phyloP scores from a whole-genome alignment of 768 basidiomycete genomes.

The Russula olivacea region DNA sequence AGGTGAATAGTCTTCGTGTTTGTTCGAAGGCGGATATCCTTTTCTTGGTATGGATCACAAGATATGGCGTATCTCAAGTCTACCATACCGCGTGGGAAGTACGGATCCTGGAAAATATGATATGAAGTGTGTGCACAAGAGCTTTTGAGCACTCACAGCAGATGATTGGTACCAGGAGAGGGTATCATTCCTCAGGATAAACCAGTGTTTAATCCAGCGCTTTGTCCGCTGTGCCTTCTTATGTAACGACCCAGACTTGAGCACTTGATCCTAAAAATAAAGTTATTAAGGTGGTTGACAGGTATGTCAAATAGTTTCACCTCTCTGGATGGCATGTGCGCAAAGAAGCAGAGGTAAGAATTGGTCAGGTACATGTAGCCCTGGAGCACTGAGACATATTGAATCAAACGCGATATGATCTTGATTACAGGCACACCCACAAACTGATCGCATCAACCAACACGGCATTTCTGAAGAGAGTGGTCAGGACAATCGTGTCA shows the following conservation, averaged over 20 bases:
- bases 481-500: slow-evolving; percentile 5
- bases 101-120: slow-evolving; percentile 66
- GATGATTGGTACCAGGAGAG: slow-evolving; percentile 96
- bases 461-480: slow-evolving; percentile 73
- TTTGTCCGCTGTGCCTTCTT: slow-evolving; percentile 88
- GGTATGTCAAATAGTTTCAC: slow-evolving; percentile 36
- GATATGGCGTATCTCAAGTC: slow-evolving; percentile 89
- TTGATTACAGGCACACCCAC: slow-evolving; percentile 46
- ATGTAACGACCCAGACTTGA: slow-evolving; percentile 86
- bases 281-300: slow-evolving; percentile 11
- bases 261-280: slow-evolving; percentile 68
- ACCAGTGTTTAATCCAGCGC: slow-evolving; percentile 94
- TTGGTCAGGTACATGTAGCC: slow-evolving; percentile 97
- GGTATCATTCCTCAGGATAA: slow-evolving; percentile 91
- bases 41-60: slow-evolving; percentile 75
- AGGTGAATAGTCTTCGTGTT: slow-evolving; percentile 70
- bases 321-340: slow-evolving; percentile 87
- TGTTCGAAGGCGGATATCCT: slow-evolving; percentile 76
- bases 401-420: slow-evolving; percentile 7
- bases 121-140: slow-evolving; percentile 6
- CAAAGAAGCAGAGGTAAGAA: slow-evolving; percentile 93
- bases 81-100: slow-evolving; percentile 95
- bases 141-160: slow-evolving; percentile 46
- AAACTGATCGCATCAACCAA: slow-evolving; percentile 83
- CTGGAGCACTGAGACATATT: slow-evolving; percentile 65